Percentiles rank a stretch among this genome's conserved stretches.
Conservation (phyloP, 768 basidiomycete species). For the Pholiota molesta region DNA sequence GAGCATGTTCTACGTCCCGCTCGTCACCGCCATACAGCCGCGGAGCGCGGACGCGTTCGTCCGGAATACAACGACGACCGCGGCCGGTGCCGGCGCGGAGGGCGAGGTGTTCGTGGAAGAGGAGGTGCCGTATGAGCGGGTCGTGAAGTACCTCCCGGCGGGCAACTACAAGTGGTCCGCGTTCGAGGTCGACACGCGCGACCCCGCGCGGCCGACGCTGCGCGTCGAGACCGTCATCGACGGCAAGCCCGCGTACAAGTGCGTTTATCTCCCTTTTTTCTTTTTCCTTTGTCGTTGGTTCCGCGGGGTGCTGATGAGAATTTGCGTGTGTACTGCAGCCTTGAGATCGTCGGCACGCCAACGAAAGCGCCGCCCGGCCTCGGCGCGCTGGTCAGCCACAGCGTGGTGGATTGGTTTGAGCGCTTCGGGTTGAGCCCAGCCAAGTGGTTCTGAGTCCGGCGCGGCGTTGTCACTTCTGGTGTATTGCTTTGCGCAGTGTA, state of each 20-base stretch:
- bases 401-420: slow-evolving; percentile 57
- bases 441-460: slow-evolving; percentile 52
- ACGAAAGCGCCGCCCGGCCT: slow-evolving; percentile 22
- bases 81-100: slow-evolving; percentile 12
- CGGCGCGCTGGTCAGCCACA: slow-evolving; percentile 47
- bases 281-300: neutral
- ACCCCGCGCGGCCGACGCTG: slow-evolving; percentile 51
- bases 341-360: slow-evolving; percentile 51
- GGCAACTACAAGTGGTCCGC: slow-evolving; percentile 76
- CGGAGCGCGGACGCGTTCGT: slow-evolving; percentile 47
- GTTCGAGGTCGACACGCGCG: slow-evolving; percentile 69
- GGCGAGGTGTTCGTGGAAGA: slow-evolving; percentile 26
- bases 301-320: neutral
- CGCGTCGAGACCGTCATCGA: slow-evolving; percentile 63
- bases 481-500: too few species aligned
- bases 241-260: slow-evolving; percentile 58
- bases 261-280: neutral
- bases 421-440: slow-evolving; percentile 56
- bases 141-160: slow-evolving; percentile 59
- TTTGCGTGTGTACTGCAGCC: slow-evolving; percentile 34
- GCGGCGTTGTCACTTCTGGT: too few species aligned
- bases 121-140: slow-evolving; percentile 55
- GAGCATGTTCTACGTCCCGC: slow-evolving; percentile 70
- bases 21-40: slow-evolving; percentile 52
- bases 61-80: slow-evolving; percentile 24